Evolutionary conservation across 176 grass and related monocot genomes (phyloP), one percentile per base, ranked within the genome.

Genomic region (Carex kokanica): DNA sequence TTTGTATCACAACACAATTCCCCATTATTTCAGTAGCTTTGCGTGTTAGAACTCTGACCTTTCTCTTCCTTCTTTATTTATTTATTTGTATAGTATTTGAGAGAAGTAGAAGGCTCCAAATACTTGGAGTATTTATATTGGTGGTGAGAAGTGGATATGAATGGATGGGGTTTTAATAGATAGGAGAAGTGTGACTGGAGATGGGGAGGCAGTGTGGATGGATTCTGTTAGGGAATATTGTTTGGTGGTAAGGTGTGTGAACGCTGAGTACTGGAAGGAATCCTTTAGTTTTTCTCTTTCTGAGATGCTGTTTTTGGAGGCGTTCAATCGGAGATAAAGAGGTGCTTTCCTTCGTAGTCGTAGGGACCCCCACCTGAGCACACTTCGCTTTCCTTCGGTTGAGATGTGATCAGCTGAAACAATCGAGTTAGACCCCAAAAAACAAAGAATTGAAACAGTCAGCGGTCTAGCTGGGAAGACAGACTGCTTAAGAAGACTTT

Each of bases 1-100:
- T 83, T 7, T 84, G 87, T 63, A 84, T 79, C 55, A 89, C 56
- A 55, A 86, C 83, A 84, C 90, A 94, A 86, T 92, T 92, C 53
- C 90, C 90, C 92, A 94, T 92, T n/a, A n/a, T 51, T 20, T 20
- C 14, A 61, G 5, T 14, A 8, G 27, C 49, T 57, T 80, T 41
- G 32, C 17, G 1, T 12, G 8, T 2, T 34, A 17, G 11, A 31
- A 58, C 74, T 79, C 54, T 8, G 25, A n/a, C 53, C 20, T 27
- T 77, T 25, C 6, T 34, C 17, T 41, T 18, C 59, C 7, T 60
- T 38, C 4, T 55, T 18, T 60, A n/a, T 34, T 5, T 11, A 34
- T 23, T 27, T 41, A 36, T 49, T 73, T 49, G 17, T 41, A 74
- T 74, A 41, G 69, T 40, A 16, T 74, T 13, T 47, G 8, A 47